Evolutionary conservation across 2,329 filamentous ascomycete species (phyloP), one percentile per base, ranked within the genome.

Genomic region (Pestalotiopsis sp.): DNA sequence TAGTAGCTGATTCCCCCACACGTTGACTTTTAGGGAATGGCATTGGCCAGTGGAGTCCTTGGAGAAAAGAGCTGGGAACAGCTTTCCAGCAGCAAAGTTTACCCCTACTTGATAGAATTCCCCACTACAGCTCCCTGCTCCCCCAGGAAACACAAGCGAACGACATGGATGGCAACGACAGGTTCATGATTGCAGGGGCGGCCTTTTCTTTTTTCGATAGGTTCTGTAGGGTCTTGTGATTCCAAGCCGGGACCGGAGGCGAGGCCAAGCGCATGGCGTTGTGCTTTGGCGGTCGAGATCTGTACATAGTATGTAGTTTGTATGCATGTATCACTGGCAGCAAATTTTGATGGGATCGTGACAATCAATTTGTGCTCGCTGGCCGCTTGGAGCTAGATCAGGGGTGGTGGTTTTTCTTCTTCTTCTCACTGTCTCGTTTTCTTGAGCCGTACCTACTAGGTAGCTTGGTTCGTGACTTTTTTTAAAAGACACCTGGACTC

Each of bases 61-160:
- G 7, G 23, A 23, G 23, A 23, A 23, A 23, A 36, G 31, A 36
- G 31, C 31, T 36, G 31, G 31, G 31, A 36, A 36, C 14, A 17
- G 61, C 36, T 31, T 27, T 39, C 7, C 59, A n/a, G n/a, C 25
- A 27, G 11, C 59, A 39, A 36, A 12, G 59, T 36, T 62, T 20
- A 9, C 13, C 12, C 25, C 25, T 39, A 20, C 14, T 13, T n/a
- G 38, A 14, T 20, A 39, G 59, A n/a, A 23, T 38, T 38, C 61
- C 61, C 61, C 61, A 63, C 61, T 31, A 63, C 13, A 63, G 61
- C 61, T 63, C 45, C 45, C 23, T 17, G 56, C 17, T 61, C n/a
- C 12, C 61, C 17, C 49, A 31, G 31, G 31, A 36, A 36, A 7
- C 31, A 36, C 11, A 59, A 59, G 57, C 23, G 27, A 36, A 59